phyloP scores from a whole-genome alignment of 2,329 filamentous ascomycete genomes.

The Pseudophaeomoniella oleicola region DNA sequence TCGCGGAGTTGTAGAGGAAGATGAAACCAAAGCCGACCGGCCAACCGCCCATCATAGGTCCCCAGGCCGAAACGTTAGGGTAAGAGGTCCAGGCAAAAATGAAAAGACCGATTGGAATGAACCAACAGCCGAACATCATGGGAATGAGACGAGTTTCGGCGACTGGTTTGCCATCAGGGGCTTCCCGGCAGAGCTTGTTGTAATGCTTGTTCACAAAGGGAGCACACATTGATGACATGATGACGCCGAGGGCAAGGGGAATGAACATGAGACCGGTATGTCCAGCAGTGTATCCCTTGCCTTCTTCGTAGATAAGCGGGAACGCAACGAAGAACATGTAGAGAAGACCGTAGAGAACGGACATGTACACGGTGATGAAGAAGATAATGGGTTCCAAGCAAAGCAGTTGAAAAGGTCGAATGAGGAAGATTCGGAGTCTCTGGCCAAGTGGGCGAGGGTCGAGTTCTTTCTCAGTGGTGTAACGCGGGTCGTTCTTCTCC shows the following conservation, averaged over 20 bases:
- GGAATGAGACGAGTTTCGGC: conserved; percentile 67
- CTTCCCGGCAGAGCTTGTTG: conserved; percentile 44
- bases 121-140: conserved; percentile 68
- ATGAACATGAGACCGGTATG: conserved; percentile 79
- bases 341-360: conserved; percentile 44
- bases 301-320: conserved; percentile 58
- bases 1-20: conserved; percentile 67
- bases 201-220: conserved; percentile 74
- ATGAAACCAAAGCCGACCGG: conserved; percentile 69
- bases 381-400: conserved; percentile 76
- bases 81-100: conserved; percentile 60
- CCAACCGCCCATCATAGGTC: conserved; percentile 56
- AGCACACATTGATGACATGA: conserved; percentile 50
- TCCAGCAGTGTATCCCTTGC: conserved; percentile 63
- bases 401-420: conserved; percentile 73
- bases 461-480: conserved; percentile 69
- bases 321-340: conserved; percentile 39
- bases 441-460: conserved; percentile 56
- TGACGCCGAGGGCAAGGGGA: conserved; percentile 61
- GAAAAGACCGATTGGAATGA: conserved; percentile 52
- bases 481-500: conserved; percentile 48
- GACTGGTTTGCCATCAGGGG: conserved; percentile 54
- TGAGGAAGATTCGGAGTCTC: conserved; percentile 56
- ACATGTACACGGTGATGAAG: conserved; percentile 74
- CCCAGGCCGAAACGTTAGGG: conserved; percentile 49